Base-by-base conservation (phyloP, 495 filamentous ascomycete species). In the Friedmanniomyces simplex region DNA sequence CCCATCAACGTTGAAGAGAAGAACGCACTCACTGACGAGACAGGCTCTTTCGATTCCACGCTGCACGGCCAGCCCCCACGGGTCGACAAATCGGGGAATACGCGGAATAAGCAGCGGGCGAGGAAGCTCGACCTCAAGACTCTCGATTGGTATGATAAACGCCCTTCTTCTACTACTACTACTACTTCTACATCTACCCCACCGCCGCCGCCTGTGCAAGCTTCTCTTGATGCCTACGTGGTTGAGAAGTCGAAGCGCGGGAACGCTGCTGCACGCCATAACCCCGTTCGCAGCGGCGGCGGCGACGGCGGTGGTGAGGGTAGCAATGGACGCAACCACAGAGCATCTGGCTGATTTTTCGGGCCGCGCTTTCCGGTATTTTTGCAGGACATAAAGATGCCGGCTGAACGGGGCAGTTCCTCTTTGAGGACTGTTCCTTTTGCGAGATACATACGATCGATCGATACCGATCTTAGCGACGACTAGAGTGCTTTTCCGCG, bases 121-220 rank as follows among this genome's bases (percentile, higher is more conserved):
- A 81, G 91, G 65, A 95, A 95, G 69, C 76, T 98, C 55, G 91
- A 97, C 66, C 79, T 97, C 48, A 95, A 87, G 68, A 93, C 97
- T 68, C 88, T 98, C 68, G 91, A 98, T 69, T 98, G 93, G 93
- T 96, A 63, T 42, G 53, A 21, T 49, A 36, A 54, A 0, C 60
- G 42, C 37, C 48, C 41, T 54, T 22, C 37, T 45, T 30, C n/a
- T n/a, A n/a, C n/a, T n/a, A n/a, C n/a, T n/a, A n/a, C n/a, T n/a
- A n/a, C 28, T 22, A 57, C 47, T 30, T 50, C 47, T 50, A 8
- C 43, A n/a, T 21, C 43, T 47, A 21, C 43, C 10, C 32, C 7
- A 20, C 11, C 46, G 42, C 45, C 42, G 18, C 39, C 36, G 34
- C 37, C 54, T 7, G 42, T 25, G 22, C 46, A 58, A 18, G 30